Percentiles rank a stretch among this genome's conserved stretches.
These are phyloP conservation scores for Erodium maritimum DNA, from an alignment of 345 rosid genomes.

Conservation along the genomic window DNA sequence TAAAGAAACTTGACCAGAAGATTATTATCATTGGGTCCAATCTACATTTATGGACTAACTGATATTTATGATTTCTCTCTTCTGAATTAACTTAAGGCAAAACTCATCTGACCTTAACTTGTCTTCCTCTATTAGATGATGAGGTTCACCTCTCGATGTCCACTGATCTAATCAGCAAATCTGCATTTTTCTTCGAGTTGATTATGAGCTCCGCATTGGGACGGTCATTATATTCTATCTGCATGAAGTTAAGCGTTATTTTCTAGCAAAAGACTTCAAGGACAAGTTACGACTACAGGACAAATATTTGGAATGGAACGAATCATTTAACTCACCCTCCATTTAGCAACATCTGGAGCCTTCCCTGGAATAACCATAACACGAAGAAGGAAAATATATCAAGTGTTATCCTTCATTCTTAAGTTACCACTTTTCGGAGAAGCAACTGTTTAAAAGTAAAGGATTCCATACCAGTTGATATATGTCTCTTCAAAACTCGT, in stretches of 20 bases:
- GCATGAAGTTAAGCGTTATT: slow-evolving; percentile 28
- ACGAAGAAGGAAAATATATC: not conserved
- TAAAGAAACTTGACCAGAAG: too few relatives aligned
- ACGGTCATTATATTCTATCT: too few relatives aligned
- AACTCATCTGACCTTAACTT: not conserved
- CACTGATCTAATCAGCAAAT: slow-evolving; percentile 48
- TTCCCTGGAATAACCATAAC: slow-evolving; percentile 40
- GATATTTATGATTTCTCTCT: too few relatives aligned
- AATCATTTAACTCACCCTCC: too few relatives aligned
- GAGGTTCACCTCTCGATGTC: slow-evolving; percentile 16
- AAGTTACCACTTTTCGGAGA: not conserved
- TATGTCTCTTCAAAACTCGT: slow-evolving; percentile 62
- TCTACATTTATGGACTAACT: too few relatives aligned
- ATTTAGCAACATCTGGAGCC: slow-evolving; percentile 9
- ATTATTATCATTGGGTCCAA: too few relatives aligned
- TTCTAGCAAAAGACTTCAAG: too few relatives aligned
- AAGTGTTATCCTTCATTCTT: not conserved
- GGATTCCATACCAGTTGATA: slow-evolving; percentile 46
- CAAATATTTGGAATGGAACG: too few relatives aligned
- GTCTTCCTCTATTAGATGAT: too few relatives aligned
- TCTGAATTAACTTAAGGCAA: not conserved
- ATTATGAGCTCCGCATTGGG: slow-evolving; percentile 67
- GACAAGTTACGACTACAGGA: too few relatives aligned
- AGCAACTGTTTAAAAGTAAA: not conserved
- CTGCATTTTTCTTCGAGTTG: slow-evolving; percentile 59